Evolutionary conservation across 2,329 filamentous ascomycete species (phyloP), one percentile per base, ranked within the genome.

Genomic region (Coleophoma cylindrospora): DNA sequence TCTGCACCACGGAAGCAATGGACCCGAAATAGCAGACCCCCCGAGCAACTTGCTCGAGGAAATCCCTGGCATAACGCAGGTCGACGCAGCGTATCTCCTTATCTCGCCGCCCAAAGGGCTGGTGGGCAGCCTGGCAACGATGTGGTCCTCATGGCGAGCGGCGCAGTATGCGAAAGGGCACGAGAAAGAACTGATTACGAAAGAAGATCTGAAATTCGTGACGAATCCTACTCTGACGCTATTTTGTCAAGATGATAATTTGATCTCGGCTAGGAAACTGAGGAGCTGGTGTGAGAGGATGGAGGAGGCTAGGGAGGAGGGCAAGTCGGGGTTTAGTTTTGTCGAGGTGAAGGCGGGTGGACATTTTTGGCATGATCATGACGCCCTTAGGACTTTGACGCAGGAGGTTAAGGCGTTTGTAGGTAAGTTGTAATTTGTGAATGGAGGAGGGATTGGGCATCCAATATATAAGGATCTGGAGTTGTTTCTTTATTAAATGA

Each of bases 171-270:
- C 19, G 19, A 45, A 50, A 32, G 22, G 49, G 10, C 52, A 49
- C 52, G 57, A 62, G 53, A 53, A 61, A 64, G 44, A 61, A 54
- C 15, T 63, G 56, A 22, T 66, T 59, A 21, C 1, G 2, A 57
- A 60, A 9, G 55, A 57, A 5, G 79, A 84, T 50, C 67, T 70
- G 47, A 83, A 86, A 60, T 70, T 88, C 45, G 68, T 80, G 1
- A 65, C 68, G 2, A 75, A 84, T 59, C 74, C 76, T 1, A 86
- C 86, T 0, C 65, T 96, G 34, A 83, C 81, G 0, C 67, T 95
- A 0, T 95, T 84, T 61, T 92, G 91, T 1, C 81, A 85, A 46
- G 73, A 78, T 4, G 91, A 97, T 65, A 69, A 76, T 0, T 95
- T 96, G 56, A 84, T 88, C 1, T 79, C 83, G 1, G 73, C 72